phyloP scores from a whole-genome alignment of 1,139 yeast species.

The Meyerozyma smithsonii region DNA sequence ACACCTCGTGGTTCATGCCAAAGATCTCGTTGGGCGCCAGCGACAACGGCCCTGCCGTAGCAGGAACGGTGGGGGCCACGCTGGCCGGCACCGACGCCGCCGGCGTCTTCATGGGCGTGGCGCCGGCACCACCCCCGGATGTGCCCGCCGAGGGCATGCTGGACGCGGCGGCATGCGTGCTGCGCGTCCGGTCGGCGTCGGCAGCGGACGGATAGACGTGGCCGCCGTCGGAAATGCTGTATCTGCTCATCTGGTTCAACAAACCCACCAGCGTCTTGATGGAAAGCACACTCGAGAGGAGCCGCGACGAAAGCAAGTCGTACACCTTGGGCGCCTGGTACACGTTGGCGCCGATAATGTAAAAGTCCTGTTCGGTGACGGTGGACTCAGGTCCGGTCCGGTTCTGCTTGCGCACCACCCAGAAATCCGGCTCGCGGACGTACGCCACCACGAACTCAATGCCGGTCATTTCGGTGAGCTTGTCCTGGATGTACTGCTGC shows the following conservation, averaged over 20 bases:
- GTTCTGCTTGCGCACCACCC: slow-evolving; percentile 83
- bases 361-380: slow-evolving; percentile 63
- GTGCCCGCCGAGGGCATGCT: slow-evolving; percentile 8
- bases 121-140: slow-evolving; percentile 4
- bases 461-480: slow-evolving; percentile 76
- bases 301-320: slow-evolving; percentile 35
- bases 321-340: slow-evolving; percentile 76
- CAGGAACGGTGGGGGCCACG: neutral
- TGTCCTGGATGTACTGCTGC: slow-evolving; percentile 43
- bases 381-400: slow-evolving; percentile 51
- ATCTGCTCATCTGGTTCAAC: slow-evolving; percentile 32
- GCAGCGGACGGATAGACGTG: slow-evolving; percentile 22
- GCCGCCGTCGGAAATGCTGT: slow-evolving; percentile 34
- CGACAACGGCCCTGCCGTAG: slow-evolving; percentile 3
- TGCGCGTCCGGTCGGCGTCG: slow-evolving; percentile 5
- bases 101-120: slow-evolving; percentile 4
- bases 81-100: slow-evolving; percentile 1
- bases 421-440: slow-evolving; percentile 83
- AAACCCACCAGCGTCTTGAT: slow-evolving; percentile 33
- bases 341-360: slow-evolving; percentile 85
- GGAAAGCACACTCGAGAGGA: slow-evolving; percentile 33
- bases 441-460: slow-evolving; percentile 74
- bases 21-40: slow-evolving; percentile 4
- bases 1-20: slow-evolving; percentile 19
- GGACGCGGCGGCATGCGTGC: slow-evolving; percentile 5